Percentiles rank a stretch among this genome's conserved stretches.
These are phyloP conservation scores for Microsporum ferrugineum DNA, from an alignment of 2,329 filamentous ascomycete genomes.

Conservation along the genomic window DNA sequence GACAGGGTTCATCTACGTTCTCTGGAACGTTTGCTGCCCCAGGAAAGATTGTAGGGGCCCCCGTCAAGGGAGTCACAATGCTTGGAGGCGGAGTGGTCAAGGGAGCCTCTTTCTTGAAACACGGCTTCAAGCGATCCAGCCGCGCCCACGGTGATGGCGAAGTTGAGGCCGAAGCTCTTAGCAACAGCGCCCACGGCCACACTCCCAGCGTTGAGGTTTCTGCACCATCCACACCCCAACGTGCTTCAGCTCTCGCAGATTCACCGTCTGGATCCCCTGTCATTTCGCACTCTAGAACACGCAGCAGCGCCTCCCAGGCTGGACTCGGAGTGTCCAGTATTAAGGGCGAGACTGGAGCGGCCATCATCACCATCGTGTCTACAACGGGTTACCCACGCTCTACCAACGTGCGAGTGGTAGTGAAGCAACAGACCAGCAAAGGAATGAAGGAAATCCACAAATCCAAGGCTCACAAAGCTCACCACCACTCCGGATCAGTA, in stretches of 20 bases:
- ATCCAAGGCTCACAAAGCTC: constrained; percentile 76
- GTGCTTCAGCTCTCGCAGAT: constrained; percentile 27
- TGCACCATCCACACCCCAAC: constrained; percentile 26
- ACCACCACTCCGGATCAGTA: constrained; percentile 21
- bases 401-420: constrained; percentile 64
- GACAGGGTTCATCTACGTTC: constrained; percentile 88
- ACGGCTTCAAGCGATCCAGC: constrained; percentile 54
- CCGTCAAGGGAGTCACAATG: constrained; percentile 81
- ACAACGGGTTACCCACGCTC: constrained; percentile 65
- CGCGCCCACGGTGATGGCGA: constrained; percentile 44
- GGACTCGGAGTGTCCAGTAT: constrained; percentile 39
- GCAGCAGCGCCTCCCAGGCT: constrained; percentile 40
- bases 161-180: constrained; percentile 8
- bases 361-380: constrained; percentile 67
- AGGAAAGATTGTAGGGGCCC: constrained; percentile 82
- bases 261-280: constrained; percentile 14
- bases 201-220: constrained; percentile 14
- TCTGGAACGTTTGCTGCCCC: constrained; percentile 78
- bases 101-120: constrained; percentile 80
- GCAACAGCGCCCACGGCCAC: constrained; percentile 3
- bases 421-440: constrained; percentile 57
- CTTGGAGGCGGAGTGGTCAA: constrained; percentile 76
- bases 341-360: constrained; percentile 55
- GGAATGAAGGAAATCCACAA: constrained; percentile 71
- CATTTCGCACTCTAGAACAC: constrained; percentile 36